These are phyloP conservation scores for Alectoria sarmentosa DNA, from an alignment of 495 filamentous ascomycete genomes.

Conservation along the genomic window DNA sequence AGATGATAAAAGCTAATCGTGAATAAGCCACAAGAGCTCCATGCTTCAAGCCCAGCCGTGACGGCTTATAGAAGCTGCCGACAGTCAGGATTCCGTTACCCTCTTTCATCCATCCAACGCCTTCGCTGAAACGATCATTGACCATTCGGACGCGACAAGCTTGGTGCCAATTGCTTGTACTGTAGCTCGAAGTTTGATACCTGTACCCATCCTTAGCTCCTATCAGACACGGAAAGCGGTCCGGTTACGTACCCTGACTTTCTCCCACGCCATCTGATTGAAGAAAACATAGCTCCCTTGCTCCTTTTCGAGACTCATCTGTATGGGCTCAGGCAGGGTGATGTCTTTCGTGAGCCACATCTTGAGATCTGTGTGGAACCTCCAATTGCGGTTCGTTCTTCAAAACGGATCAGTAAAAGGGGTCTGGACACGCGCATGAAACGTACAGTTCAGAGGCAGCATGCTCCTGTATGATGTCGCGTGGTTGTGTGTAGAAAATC, in stretches of 20 bases:
- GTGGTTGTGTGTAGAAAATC: slow-evolving; percentile 88
- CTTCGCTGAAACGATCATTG: slow-evolving; percentile 16
- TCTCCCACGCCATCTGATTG: slow-evolving; percentile 76
- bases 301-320: slow-evolving; percentile 61
- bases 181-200: slow-evolving; percentile 18
- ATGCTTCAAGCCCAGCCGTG: neutral
- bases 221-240: neutral
- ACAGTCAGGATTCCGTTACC: neutral
- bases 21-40: neutral
- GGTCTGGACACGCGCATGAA: neutral
- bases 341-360: slow-evolving; percentile 91
- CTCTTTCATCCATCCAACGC: slow-evolving; percentile 9
- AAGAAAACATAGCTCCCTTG: slow-evolving; percentile 86
- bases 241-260: slow-evolving; percentile 59
- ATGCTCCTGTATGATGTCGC: slow-evolving; percentile 76
- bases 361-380: slow-evolving; percentile 82
- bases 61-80: neutral
- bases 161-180: slow-evolving; percentile 16
- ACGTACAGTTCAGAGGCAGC: slow-evolving; percentile 72
- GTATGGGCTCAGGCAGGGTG: slow-evolving; percentile 58
- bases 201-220: neutral
- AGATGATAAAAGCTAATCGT: neutral
- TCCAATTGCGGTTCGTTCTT: slow-evolving; percentile 69
- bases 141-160: slow-evolving; percentile 2
- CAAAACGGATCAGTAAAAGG: slow-evolving; percentile 20